Base-by-base conservation (phyloP, 2,329 filamentous ascomycete genomes). In the Teratosphaeria epicoccoides region DNA sequence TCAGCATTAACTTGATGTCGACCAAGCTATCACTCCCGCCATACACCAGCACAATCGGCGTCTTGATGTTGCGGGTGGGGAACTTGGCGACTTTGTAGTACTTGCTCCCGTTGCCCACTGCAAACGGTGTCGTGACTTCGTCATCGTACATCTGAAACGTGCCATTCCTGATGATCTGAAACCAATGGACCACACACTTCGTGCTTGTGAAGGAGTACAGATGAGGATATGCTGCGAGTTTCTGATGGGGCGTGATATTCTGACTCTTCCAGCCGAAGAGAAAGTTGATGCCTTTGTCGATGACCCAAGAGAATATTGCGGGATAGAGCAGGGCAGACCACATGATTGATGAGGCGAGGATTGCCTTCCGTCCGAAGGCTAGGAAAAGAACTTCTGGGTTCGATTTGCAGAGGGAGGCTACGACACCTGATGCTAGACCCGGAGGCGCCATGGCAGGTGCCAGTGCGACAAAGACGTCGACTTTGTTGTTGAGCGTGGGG, bases 111-210 rank as follows among this genome's bases (percentile, higher is more conserved):
- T 82, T 82, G 22, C 79, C 80, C 33, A 90, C 74, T 11, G 82
- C 81, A 54, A 95, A 74, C 0, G 85, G 85, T 24, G 84, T 84
- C 52, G 89, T 86, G 0, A 93, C 80, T 62, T 97, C 91, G 66
- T 98, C 93, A 66, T 98, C 93, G 68, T 90, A 97, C 87, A 98
- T 96, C 69, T 98, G 93, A 69, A 98, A 97, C 24, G 83, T 89
- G 62, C 88, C 87, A 63, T 91, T 96, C 58, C 93, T 85, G 62
- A 98, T 98, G 66, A 98, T 96, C 67, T 98, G 93, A 68, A 98
- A 98, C 93, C 93, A 98, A 67, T 98, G 93, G 0, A 98, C 93
- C 7, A 98, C 89, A 20, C 85, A 90, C 71, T 98, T 98, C 52
- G 89, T 95, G 67, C 88, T 95, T 0, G 91, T 96, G 68, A 91